These are phyloP conservation scores for Ramichloridium luteum DNA, from an alignment of 2,329 filamentous ascomycete genomes.

Conservation along the genomic window DNA sequence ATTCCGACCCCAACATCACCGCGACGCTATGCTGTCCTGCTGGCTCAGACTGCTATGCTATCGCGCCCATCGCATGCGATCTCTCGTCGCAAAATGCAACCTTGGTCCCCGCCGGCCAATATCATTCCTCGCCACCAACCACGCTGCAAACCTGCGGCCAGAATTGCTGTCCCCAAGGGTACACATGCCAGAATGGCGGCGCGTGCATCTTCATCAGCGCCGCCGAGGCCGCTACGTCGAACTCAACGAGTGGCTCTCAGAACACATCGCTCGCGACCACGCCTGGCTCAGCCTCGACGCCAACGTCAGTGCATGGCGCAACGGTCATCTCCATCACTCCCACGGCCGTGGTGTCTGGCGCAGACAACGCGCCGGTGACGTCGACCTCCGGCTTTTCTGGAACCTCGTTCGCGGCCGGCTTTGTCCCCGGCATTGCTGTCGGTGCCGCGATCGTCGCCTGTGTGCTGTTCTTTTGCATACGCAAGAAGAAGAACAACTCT, in stretches of 20 bases:
- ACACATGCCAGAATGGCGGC: constrained; percentile 45
- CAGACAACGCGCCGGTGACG: not conserved
- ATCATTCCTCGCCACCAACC: constrained; percentile 54
- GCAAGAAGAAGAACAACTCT: constrained; percentile 5
- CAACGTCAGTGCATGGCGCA: constrained; percentile 1
- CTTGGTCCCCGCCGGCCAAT: constrained; percentile 42
- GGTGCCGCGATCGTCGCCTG: constrained; percentile 17
- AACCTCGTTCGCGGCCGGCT: constrained; percentile 24
- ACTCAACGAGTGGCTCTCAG: not conserved
- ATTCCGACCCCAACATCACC: constrained; percentile 50
- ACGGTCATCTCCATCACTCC: constrained; percentile 2
- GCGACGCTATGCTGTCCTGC: constrained; percentile 60
- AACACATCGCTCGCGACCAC: constrained; percentile 4
- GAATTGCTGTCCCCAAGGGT: constrained; percentile 61
- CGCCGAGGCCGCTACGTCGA: constrained; percentile 6
- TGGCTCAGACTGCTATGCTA: constrained; percentile 45
- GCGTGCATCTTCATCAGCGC: constrained; percentile 42
- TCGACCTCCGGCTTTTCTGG: constrained; percentile 17
- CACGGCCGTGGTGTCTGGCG: constrained; percentile 10
- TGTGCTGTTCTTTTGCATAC: constrained; percentile 17
- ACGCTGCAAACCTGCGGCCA: constrained; percentile 45
- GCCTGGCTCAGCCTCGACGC: constrained; percentile 3
- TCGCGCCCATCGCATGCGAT: constrained; percentile 55
- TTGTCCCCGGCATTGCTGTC: constrained; percentile 23
- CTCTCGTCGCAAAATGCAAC: constrained; percentile 48